Evolutionary conservation across 148 eudicot species (phyloP).

Genomic region (Bassia scoparia): DNA sequence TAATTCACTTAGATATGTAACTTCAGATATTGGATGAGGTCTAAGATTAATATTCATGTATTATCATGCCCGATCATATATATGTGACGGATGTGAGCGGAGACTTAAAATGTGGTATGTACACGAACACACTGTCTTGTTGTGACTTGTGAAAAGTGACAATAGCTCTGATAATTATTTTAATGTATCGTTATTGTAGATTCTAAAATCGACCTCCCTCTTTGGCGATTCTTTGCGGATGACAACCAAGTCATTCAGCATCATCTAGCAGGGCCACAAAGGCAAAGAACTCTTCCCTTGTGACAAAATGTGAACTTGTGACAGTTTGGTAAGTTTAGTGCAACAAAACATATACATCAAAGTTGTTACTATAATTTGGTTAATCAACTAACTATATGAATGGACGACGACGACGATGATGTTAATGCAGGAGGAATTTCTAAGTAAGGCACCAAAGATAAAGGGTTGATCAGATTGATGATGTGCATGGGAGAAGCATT

Average conservation of each 20-base stretch:
- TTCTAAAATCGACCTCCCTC: conserved; percentile 72
- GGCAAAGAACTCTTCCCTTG: conserved; percentile 46
- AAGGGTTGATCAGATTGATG: conserved; percentile 77
- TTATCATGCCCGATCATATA: no score
- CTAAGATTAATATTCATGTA: no score
- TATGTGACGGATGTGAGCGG: no score
- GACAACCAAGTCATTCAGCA: conserved; percentile 55
- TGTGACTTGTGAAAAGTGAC: not conserved
- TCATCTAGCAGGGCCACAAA: conserved; percentile 50
- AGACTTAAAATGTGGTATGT: no score
- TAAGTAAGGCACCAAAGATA: conserved; percentile 76
- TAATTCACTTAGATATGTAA: no score
- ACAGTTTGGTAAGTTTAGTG: conserved; percentile 73
- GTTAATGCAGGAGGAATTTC: conserved; percentile 77
- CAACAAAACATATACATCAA: no score
- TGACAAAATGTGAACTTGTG: conserved; percentile 75
- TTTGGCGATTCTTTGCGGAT: conserved; percentile 66
- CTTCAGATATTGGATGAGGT: no score
- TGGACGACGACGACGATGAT: no score
- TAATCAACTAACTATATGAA: no score
- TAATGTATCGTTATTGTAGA: conserved; percentile 32
- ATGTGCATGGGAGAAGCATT: conserved; percentile 95
- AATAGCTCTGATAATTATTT: not conserved
- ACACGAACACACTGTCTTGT: not conserved
- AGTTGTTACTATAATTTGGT: no score